A percentile compares a stretch with the other conserved stretches of the same genome.
These are phyloP conservation scores for Picochlorum sp. DNA, from an alignment of 139 green algal genomes.

Conservation along the genomic window DNA sequence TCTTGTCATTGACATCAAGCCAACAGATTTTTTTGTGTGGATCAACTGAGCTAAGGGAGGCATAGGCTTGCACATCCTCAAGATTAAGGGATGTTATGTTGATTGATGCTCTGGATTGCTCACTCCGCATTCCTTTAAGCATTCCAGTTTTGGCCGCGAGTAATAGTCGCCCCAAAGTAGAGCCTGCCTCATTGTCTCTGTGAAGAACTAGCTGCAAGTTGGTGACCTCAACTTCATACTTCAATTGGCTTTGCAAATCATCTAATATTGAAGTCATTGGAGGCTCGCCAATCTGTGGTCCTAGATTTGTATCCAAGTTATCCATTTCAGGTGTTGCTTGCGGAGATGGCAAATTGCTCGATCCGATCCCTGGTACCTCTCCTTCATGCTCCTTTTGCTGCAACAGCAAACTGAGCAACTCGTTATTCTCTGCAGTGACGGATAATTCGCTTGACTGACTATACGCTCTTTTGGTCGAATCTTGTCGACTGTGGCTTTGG, in stretches of 20 bases:
- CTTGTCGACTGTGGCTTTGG: background rate
- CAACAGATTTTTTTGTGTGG: conserved; percentile 18
- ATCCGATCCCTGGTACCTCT: too few relatives aligned
- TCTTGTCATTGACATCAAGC: conserved; percentile 8
- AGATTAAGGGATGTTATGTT: conserved; percentile 25
- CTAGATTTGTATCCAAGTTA: too few relatives aligned
- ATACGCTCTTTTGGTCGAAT: background rate
- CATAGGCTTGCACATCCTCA: conserved; percentile 34
- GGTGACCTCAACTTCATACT: conserved; percentile 52
- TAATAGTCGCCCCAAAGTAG: conserved; percentile 34
- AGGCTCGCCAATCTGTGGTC: background rate
- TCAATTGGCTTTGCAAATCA: conserved; percentile 9
- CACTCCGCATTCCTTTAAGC: conserved; percentile 27
- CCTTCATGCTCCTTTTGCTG: background rate
- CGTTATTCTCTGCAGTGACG: background rate
- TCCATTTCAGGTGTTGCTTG: too few relatives aligned
- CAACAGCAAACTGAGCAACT: conserved; percentile 1
- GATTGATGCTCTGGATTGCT: background rate
- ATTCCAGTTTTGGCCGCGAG: conserved; percentile 40
- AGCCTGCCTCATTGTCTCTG: conserved; percentile 6
- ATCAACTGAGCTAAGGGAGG: conserved; percentile 25
- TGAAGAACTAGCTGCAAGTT: conserved; percentile 41
- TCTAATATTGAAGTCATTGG: conserved; percentile 18
- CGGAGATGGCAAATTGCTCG: too few relatives aligned
- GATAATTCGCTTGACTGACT: background rate